phyloP scores from a whole-genome alignment of 495 filamentous ascomycete genomes.

The Jackrogersella multiformis region DNA sequence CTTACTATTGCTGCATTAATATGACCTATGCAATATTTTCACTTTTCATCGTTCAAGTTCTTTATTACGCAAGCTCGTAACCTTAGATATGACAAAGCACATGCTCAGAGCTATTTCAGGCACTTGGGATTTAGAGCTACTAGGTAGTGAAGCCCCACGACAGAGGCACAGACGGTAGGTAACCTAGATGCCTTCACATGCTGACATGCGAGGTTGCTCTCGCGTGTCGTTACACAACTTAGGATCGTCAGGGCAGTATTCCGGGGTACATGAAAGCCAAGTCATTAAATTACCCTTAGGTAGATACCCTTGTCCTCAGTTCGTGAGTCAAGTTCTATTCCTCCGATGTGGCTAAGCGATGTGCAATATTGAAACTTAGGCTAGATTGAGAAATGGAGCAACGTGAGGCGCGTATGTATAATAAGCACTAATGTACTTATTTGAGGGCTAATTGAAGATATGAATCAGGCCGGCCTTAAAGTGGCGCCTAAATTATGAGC shows the following conservation, averaged over 20 bases:
- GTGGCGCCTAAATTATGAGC: not conserved
- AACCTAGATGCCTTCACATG: too few species aligned
- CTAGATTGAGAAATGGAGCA: not conserved
- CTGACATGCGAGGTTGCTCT: not conserved
- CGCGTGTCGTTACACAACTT: not conserved
- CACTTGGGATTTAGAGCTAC: not conserved
- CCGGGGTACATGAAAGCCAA: slow-evolving; percentile 7
- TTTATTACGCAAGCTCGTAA: not conserved
- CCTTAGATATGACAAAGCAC: not conserved
- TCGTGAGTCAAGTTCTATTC: too few species aligned
- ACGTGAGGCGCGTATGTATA: not conserved
- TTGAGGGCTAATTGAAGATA: not conserved
- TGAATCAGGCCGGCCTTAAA: not conserved
- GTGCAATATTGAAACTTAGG: not conserved
- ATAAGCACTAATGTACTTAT: not conserved
- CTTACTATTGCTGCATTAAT: too few species aligned
- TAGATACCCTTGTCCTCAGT: not conserved
- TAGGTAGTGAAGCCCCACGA: not conserved
- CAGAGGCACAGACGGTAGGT: not conserved
- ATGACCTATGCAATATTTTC: not conserved
- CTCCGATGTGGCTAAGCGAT: not conserved
- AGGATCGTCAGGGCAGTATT: not conserved
- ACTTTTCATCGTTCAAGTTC: not conserved
- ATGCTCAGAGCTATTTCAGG: not conserved
- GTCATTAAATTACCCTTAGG: not conserved